Evolutionary conservation across 805 yeast genomes (phyloP).

Genomic region (Phaffomyces antillensis): DNA sequence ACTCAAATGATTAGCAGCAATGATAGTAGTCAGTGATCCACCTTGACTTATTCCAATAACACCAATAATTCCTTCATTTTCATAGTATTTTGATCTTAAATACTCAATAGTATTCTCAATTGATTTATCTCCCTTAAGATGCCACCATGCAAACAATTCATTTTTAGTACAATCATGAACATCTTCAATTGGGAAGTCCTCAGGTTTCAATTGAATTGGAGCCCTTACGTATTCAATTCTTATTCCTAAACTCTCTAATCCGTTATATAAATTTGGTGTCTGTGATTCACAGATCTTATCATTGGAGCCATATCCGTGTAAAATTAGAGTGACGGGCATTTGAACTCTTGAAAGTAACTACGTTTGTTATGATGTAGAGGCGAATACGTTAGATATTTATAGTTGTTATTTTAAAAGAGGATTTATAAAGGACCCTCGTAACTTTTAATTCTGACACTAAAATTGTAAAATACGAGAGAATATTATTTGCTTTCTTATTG

Average conservation of each 20-base stretch:
- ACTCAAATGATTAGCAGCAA: conserved; percentile 3
- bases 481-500: too few relatives aligned
- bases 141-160: conserved; percentile 5
- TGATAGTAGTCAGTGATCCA: conserved; percentile 1
- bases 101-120: background rate
- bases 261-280: background rate
- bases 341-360: too few relatives aligned
- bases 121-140: background rate
- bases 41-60: conserved; percentile 8
- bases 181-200: conserved; percentile 3
- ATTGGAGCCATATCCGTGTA: conserved; percentile 6
- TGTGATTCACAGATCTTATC: background rate
- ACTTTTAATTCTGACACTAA: too few relatives aligned
- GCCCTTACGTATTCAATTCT: conserved; percentile 1
- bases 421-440: too few relatives aligned
- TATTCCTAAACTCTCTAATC: conserved; percentile 2
- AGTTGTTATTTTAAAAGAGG: too few relatives aligned
- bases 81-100: background rate
- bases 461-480: too few relatives aligned
- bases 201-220: background rate
- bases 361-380: background rate
- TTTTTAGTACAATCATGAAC: background rate
- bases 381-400: too few relatives aligned
- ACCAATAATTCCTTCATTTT: conserved; percentile 1
- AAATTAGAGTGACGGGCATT: conserved; percentile 3